These are phyloP conservation scores for Pythium plurisporium DNA, from an alignment of 352 stramenopile species.

Conservation along the genomic window DNA sequence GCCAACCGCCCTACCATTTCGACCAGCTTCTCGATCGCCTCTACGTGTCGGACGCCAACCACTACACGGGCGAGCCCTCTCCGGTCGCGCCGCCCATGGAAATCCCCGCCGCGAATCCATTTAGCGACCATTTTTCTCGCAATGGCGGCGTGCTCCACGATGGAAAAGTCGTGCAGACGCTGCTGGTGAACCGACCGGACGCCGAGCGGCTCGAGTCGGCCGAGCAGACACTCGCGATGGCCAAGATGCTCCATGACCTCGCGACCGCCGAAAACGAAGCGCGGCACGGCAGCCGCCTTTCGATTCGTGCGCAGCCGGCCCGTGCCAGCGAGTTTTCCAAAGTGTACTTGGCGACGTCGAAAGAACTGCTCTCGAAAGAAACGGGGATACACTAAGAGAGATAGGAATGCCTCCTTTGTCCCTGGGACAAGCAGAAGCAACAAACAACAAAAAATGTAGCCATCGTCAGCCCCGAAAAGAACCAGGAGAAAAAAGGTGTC, in stretches of 20 bases:
- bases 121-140: constrained; percentile 46
- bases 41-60: constrained; percentile 37
- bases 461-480: not conserved
- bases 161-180: constrained; percentile 30
- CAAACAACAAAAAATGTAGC: no score
- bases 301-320: constrained; percentile 36
- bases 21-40: constrained; percentile 38
- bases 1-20: constrained; percentile 39
- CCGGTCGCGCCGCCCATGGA: constrained; percentile 10
- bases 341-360: constrained; percentile 61
- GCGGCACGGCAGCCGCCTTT: constrained; percentile 56
- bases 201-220: constrained; percentile 49
- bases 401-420: no score
- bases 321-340: constrained; percentile 65
- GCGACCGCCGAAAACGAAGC: constrained; percentile 65
- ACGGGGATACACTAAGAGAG: constrained; percentile 26
- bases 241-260: constrained; percentile 69
- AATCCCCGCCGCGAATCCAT: constrained; percentile 30
- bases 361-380: constrained; percentile 67
- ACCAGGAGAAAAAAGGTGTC: not conserved
- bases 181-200: constrained; percentile 33
- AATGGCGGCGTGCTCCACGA: constrained; percentile 49
- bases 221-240: constrained; percentile 71
- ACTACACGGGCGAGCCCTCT: constrained; percentile 22
- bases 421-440: no score